These are phyloP conservation scores for Saxophila tyrrhenica DNA, from an alignment of 495 filamentous ascomycete species.

Conservation along the genomic window DNA sequence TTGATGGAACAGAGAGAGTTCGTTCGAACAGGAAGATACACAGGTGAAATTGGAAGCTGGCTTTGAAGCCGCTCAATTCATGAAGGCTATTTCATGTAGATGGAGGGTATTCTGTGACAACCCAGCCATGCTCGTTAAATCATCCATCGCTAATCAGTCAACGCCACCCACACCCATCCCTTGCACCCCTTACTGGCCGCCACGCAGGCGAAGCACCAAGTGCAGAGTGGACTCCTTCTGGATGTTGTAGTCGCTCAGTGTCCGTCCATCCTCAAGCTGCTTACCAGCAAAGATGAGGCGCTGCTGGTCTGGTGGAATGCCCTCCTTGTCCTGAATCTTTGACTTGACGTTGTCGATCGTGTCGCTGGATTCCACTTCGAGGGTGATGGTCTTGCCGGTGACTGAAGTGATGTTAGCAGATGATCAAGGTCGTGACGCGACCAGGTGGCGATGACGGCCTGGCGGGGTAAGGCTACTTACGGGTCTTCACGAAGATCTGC, in stretches of 20 bases:
- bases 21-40: neutral
- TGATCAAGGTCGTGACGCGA: neutral
- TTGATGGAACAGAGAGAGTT: too few relatives aligned
- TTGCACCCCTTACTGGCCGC: conserved; percentile 42
- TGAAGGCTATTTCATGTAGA: neutral
- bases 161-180: neutral
- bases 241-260: conserved; percentile 97
- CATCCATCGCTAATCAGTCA: neutral
- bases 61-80: neutral
- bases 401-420: conserved; percentile 28
- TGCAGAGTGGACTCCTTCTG: conserved; percentile 98
- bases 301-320: conserved; percentile 88
- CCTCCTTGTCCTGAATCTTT: conserved; percentile 84
- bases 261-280: conserved; percentile 82
- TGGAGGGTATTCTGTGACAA: neutral
- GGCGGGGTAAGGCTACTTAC: conserved; percentile 44
- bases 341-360: conserved; percentile 46
- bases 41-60: neutral
- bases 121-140: neutral
- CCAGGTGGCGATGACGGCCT: neutral
- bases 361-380: conserved; percentile 56
- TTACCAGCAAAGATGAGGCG: conserved; percentile 95
- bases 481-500: conserved; percentile 98
- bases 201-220: conserved; percentile 89
- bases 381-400: conserved; percentile 61